Evolutionary conservation across 257 asterid genomes (phyloP).

Genomic region (Mentha longifolia): DNA sequence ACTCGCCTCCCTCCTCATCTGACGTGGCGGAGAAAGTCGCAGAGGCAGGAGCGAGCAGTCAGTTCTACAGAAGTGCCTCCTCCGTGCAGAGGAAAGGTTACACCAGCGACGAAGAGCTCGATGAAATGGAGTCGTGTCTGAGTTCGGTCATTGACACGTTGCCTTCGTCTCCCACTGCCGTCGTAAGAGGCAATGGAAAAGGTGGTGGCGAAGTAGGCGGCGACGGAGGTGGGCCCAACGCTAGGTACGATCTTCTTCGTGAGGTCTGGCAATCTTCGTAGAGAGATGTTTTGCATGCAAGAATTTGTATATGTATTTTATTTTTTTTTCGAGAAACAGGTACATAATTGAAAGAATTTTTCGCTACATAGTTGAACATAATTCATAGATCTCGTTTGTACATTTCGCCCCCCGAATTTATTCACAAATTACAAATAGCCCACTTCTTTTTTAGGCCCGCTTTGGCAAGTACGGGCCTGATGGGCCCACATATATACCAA

Average conservation of each 20-base stretch:
- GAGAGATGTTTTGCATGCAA: neutral
- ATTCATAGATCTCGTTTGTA: slow-evolving; percentile 17
- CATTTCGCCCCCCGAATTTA: neutral
- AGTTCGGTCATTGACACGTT: slow-evolving; percentile 51
- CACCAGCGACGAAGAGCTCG: slow-evolving; percentile 92
- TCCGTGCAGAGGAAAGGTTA: slow-evolving; percentile 84
- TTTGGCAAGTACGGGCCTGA: no score
- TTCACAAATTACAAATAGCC: neutral
- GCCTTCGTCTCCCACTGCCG: slow-evolving; percentile 45
- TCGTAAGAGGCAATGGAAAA: slow-evolving; percentile 29
- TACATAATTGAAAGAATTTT: slow-evolving; percentile 21
- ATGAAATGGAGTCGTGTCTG: slow-evolving; percentile 73
- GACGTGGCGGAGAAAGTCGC: slow-evolving; percentile 67
- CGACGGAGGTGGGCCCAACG: slow-evolving; percentile 43
- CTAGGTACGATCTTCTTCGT: slow-evolving; percentile 86
- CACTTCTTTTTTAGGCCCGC: neutral
- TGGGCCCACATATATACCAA: no score
- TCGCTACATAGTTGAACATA: slow-evolving; percentile 6
- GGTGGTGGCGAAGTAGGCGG: slow-evolving; percentile 34
- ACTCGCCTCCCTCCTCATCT: slow-evolving; percentile 62
- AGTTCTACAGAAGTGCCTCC: slow-evolving; percentile 65
- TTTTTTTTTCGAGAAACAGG: slow-evolving; percentile 9
- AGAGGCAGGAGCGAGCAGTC: slow-evolving; percentile 53
- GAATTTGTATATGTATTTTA: slow-evolving; percentile 21
- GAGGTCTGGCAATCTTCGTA: slow-evolving; percentile 76